These are phyloP conservation scores for Colletotrichum shisoi DNA, from an alignment of 2,329 filamentous ascomycete genomes.

Conservation along the genomic window DNA sequence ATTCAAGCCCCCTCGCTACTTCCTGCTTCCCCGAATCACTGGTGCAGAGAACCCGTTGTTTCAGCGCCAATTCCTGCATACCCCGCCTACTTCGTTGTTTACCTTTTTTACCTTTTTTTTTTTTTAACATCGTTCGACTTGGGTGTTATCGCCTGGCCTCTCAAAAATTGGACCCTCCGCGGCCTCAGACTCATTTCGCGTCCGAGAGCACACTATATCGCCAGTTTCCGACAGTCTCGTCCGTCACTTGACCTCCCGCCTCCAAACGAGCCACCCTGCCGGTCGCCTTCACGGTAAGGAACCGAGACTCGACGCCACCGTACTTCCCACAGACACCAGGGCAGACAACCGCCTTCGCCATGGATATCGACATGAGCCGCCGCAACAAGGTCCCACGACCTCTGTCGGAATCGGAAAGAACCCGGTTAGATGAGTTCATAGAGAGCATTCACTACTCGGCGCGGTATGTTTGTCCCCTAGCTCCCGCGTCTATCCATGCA, in stretches of 20 bases:
- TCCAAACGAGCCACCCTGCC: slow-evolving; percentile 22
- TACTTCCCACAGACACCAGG: slow-evolving; percentile 25
- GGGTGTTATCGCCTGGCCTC: slow-evolving; percentile 35
- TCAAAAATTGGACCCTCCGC: slow-evolving; percentile 21
- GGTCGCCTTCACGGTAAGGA: slow-evolving; percentile 24
- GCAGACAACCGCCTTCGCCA: slow-evolving; percentile 38
- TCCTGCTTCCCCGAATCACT: slow-evolving; percentile 22
- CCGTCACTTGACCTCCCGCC: slow-evolving; percentile 19
- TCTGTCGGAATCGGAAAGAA: slow-evolving; percentile 80
- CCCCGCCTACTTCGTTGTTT: slow-evolving; percentile 38
- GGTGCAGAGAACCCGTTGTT: slow-evolving; percentile 35
- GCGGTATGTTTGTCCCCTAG: slow-evolving; percentile 62
- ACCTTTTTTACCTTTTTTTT: slow-evolving; percentile 19
- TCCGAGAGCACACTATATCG: slow-evolving; percentile 19
- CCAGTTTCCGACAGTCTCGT: slow-evolving; percentile 17
- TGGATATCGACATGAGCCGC: slow-evolving; percentile 78
- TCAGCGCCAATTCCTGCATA: slow-evolving; percentile 38
- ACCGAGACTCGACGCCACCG: slow-evolving; percentile 35
- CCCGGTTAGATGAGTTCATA: slow-evolving; percentile 86
- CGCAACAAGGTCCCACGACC: slow-evolving; percentile 87
- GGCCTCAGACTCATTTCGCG: slow-evolving; percentile 20
- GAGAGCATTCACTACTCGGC: slow-evolving; percentile 96
- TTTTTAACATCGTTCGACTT: slow-evolving; percentile 14
- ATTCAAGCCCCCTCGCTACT: slow-evolving; percentile 31
- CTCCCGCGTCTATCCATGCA: slow-evolving; percentile 3